A percentile compares a stretch with the other conserved stretches of the same genome.
Evolutionary conservation across 2,329 filamentous ascomycete genomes (phyloP).

Genomic region (Diplodia intermedia): DNA sequence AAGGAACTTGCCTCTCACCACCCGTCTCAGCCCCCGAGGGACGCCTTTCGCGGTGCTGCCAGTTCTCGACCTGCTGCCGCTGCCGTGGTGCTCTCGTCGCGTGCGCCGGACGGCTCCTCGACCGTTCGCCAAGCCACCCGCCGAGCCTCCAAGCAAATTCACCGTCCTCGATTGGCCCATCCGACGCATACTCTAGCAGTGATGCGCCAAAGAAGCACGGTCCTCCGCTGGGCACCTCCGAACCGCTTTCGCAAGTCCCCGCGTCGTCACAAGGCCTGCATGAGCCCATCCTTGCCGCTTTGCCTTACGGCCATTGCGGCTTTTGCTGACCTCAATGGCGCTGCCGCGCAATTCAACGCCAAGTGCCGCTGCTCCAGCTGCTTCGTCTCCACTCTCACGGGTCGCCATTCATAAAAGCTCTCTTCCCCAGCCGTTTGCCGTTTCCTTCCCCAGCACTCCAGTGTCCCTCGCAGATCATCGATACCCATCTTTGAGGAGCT

Average conservation of each 20-base stretch:
- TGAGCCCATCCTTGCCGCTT: constrained; percentile 17
- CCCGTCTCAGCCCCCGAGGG: background rate
- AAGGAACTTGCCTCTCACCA: background rate
- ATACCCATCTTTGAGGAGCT: constrained; percentile 1
- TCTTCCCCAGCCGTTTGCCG: background rate
- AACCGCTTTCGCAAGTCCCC: constrained; percentile 23
- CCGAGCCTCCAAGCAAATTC: constrained; percentile 10
- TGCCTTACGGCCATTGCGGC: constrained; percentile 27
- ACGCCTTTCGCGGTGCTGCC: background rate
- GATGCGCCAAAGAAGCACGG: constrained; percentile 19
- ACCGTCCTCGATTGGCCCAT: background rate
- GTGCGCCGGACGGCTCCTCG: background rate
- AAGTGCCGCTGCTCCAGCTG: constrained; percentile 23
- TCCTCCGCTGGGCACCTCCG: constrained; percentile 15
- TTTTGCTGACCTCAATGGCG: constrained; percentile 31
- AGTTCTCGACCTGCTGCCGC: background rate
- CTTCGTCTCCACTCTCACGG: constrained; percentile 17
- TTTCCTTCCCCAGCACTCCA: background rate
- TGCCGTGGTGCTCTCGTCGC: background rate
- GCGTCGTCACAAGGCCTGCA: constrained; percentile 27
- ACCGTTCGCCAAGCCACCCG: constrained; percentile 12
- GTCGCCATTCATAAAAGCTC: constrained; percentile 19
- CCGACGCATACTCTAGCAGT: constrained; percentile 2
- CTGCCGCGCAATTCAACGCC: constrained; percentile 16
- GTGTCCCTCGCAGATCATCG: background rate